Evolutionary conservation across 2,329 filamentous ascomycete species (phyloP).

Genomic region (Fusarium veterinarium): DNA sequence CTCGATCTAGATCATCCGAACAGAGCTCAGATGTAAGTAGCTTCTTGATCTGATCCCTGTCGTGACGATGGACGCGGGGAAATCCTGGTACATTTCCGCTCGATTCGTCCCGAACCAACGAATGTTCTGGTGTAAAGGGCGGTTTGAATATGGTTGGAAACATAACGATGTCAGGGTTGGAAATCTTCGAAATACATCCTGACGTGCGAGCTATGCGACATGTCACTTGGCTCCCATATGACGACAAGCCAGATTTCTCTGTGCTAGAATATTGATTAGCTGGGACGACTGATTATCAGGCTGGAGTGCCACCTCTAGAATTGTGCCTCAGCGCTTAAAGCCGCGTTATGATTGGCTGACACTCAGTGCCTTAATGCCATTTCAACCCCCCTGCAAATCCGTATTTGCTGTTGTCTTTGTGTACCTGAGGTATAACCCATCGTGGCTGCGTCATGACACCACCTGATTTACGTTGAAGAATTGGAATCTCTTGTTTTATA

Average conservation of each 20-base stretch:
- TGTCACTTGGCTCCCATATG: background rate
- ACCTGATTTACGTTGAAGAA: no score
- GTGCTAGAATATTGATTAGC: background rate
- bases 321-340: background rate
- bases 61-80: background rate
- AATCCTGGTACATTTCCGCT: background rate
- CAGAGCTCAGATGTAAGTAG: background rate
- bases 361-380: accelerated
- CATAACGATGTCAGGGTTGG: background rate
- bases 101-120: background rate
- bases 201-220: no score
- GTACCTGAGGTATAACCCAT: no score
- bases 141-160: background rate
- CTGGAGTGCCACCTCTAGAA: no score
- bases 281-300: background rate
- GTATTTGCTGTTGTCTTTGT: no score
- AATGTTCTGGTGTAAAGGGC: background rate
- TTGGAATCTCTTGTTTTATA: no score
- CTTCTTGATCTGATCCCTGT: background rate
- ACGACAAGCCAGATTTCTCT: background rate
- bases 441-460: no score
- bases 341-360: background rate
- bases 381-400: background rate
- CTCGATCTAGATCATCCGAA: background rate
- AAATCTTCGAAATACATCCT: no score